A percentile compares a stretch with the other conserved stretches of the same genome.
These are phyloP conservation scores for Epichloe typhina DNA, from an alignment of 2,329 filamentous ascomycete species.

Conservation along the genomic window DNA sequence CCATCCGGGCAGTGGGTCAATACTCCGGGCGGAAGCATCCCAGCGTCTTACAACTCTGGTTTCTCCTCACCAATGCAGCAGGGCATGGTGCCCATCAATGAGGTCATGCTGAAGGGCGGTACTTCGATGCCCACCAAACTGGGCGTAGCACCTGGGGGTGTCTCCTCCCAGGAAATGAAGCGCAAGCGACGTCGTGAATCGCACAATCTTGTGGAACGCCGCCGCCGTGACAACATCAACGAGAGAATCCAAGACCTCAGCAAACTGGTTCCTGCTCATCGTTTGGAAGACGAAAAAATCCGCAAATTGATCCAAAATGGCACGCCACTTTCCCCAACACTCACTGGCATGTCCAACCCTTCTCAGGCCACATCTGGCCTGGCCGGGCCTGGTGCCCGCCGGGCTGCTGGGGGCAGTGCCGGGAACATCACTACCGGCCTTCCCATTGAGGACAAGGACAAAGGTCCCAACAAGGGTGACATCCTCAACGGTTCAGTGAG, in stretches of 20 bases:
- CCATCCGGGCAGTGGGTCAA: constrained; percentile 84
- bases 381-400: constrained; percentile 69
- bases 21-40: constrained; percentile 62
- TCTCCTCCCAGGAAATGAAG: constrained; percentile 87
- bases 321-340: constrained; percentile 72
- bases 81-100: constrained; percentile 65
- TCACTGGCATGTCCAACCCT: constrained; percentile 56
- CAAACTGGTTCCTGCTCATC: constrained; percentile 79
- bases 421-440: constrained; percentile 86
- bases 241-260: constrained; percentile 95
- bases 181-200: constrained; percentile 81
- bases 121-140: constrained; percentile 87
- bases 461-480: constrained; percentile 96
- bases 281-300: constrained; percentile 93
- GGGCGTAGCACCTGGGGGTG: constrained; percentile 34
- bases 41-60: constrained; percentile 79
- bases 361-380: constrained; percentile 73
- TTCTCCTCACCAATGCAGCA: constrained; percentile 70
- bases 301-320: constrained; percentile 90
- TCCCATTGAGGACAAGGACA: constrained; percentile 93
- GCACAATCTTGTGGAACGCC: constrained; percentile 90
- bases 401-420: constrained; percentile 55
- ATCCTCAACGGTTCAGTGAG: constrained; percentile 94
- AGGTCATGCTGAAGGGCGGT: constrained; percentile 77
- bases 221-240: constrained; percentile 94